Evolutionary conservation across 495 filamentous ascomycete species (phyloP), one percentile per base, ranked within the genome.

Genomic region (Viridothelium virens): DNA sequence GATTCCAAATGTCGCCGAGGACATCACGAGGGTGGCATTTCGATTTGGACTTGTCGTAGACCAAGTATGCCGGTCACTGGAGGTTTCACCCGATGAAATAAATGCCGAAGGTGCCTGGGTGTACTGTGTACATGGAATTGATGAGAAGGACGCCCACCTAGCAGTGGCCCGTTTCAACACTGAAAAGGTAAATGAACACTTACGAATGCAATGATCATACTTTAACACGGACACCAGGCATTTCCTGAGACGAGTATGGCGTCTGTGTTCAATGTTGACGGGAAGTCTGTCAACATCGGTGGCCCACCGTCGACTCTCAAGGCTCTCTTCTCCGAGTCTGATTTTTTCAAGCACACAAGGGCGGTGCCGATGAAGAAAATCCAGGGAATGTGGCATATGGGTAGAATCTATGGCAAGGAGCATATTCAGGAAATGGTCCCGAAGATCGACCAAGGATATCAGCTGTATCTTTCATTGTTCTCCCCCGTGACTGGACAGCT

Each of bases 261-360:
- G 14, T 79, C 77, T 68, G 74, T 79, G 47, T 79, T 77, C 66
- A 75, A 74, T 37, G 70, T 69, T 2, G 72, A 71, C 34, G 64
- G 65, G 6, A 74, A 68, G 2, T 77, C 78, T 1, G 71, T 78
- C 1, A 79, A 71, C 18, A 67, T 82, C 14, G 80, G 72, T 67
- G 80, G 79, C 0, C 80, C 80, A 47, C 80, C 80, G 0, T 72
- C 77, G 5, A 70, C 77, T 9, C 63, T 80, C 1, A 74, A 74
- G 61, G 68, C 64, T n/a, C 50, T 72, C 6, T 78, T 79, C 64
- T 68, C 62, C 2, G 53, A 65, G 4, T 76, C 78, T 0, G 65
- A 74, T 6, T 59, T 72, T 6, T 70, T 81, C 34, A 74, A 76
- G 6, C 67, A 75, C 56, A 70, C 70, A 34, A 78, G 76, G 56